Conservation (phyloP, 441 rosid species). For the Syzygium syzygioides region DNA sequence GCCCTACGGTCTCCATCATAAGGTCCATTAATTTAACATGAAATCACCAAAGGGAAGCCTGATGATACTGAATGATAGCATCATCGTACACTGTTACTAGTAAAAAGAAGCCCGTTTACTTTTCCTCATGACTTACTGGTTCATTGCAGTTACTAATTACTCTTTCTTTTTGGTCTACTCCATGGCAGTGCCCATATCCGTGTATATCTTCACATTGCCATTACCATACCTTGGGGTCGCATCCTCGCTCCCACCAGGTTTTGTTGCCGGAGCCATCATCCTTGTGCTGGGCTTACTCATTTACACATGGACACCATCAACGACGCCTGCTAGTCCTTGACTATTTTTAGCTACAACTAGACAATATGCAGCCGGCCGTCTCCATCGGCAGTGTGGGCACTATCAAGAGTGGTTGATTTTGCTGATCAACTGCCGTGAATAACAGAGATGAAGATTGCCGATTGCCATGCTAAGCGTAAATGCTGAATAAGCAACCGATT, state of each 20-base stretch:
- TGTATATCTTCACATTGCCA: slow-evolving; percentile 76
- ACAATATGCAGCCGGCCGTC: not conserved
- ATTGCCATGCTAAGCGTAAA: not conserved
- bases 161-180: not conserved
- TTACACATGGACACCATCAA: slow-evolving; percentile 69
- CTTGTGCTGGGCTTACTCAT: slow-evolving; percentile 72
- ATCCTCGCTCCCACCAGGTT: slow-evolving; percentile 74
- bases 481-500: not conserved
- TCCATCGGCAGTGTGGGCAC: not conserved
- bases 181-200: slow-evolving; percentile 71
- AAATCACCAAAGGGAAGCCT: not conserved
- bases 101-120: not conserved
- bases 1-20: not conserved
- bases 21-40: not conserved
- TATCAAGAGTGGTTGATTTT: slow-evolving; percentile 13
- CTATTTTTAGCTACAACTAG: slow-evolving; percentile 13
- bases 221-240: slow-evolving; percentile 78
- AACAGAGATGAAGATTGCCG: not conserved
- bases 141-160: not conserved
- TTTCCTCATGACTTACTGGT: not conserved
- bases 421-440: not conserved
- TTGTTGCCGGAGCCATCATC: slow-evolving; percentile 69
- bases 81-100: not conserved
- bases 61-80: not conserved
- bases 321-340: slow-evolving; percentile 8